Evolutionary conservation across 345 rosid genomes (phyloP).

Genomic region (Lepidium didymum): DNA sequence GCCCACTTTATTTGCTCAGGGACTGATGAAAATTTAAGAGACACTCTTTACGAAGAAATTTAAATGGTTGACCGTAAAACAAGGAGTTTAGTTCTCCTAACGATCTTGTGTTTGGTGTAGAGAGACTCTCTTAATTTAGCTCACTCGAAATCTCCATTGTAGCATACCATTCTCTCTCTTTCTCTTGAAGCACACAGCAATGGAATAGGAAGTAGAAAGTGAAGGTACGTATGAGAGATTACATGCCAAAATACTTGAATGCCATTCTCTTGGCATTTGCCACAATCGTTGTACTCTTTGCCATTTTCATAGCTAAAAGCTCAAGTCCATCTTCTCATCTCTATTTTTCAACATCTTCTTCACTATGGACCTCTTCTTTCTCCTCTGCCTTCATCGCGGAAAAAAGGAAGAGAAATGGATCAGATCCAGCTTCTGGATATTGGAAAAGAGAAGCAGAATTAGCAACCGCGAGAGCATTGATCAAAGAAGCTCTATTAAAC

Average conservation of each 20-base stretch:
- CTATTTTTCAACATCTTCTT: slow-evolving; percentile 24
- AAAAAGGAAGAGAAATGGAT: slow-evolving; percentile 12
- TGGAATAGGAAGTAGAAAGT: neutral
- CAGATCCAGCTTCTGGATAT: neutral
- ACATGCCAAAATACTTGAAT: slow-evolving; percentile 25
- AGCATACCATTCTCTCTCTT: neutral
- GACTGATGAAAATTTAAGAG: no score
- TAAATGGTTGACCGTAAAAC: neutral
- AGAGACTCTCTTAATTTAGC: neutral
- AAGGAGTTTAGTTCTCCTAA: neutral
- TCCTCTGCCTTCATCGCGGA: slow-evolving; percentile 15
- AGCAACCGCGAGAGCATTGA: slow-evolving; percentile 44
- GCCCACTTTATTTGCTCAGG: no score
- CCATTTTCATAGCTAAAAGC: slow-evolving; percentile 21
- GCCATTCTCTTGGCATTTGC: slow-evolving; percentile 27
- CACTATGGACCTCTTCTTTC: slow-evolving; percentile 24
- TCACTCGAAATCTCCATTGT: slow-evolving; percentile 6
- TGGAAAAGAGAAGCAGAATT: slow-evolving; percentile 33
- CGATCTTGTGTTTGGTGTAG: neutral
- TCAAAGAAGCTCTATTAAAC: slow-evolving; percentile 33
- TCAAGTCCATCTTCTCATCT: slow-evolving; percentile 19
- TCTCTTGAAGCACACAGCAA: neutral
- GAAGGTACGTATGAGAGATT: slow-evolving; percentile 19
- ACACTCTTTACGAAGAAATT: neutral
- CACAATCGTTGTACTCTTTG: slow-evolving; percentile 14